phyloP scores from a whole-genome alignment of 257 asterid genomes.

The Lycium ferocissimum region DNA sequence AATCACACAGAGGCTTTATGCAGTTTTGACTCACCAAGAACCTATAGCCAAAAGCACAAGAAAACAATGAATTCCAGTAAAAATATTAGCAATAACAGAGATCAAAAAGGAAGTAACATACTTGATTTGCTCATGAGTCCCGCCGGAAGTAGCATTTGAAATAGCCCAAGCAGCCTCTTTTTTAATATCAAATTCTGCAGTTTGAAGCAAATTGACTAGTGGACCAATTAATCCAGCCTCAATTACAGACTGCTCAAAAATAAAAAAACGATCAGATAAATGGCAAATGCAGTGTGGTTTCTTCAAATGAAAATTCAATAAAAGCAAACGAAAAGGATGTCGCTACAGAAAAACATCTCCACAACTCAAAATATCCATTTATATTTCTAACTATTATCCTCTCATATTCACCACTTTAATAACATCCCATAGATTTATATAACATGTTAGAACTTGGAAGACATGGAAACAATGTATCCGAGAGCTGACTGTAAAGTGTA shows the following conservation, averaged over 20 bases:
- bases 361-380: background rate
- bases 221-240: conserved; percentile 84
- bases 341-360: background rate
- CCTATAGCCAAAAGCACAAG: conserved; percentile 46
- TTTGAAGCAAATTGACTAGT: conserved; percentile 76
- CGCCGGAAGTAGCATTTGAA: conserved; percentile 97
- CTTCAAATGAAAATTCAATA: background rate
- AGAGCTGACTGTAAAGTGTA: background rate
- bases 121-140: conserved; percentile 84
- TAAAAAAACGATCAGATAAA: background rate
- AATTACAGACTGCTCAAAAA: conserved; percentile 67
- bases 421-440: conserved; percentile 13
- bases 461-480: background rate
- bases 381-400: background rate
- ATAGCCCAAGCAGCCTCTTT: conserved; percentile 98
- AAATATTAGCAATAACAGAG: conserved; percentile 14
- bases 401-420: conserved; percentile 20
- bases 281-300: background rate
- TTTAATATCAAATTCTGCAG: conserved; percentile 88
- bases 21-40: conserved; percentile 78
- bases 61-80: conserved; percentile 14
- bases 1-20: conserved; percentile 87
- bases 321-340: background rate
- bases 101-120: conserved; percentile 33
- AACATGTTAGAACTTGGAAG: background rate